Conservation (phyloP, 2,329 filamentous ascomycete species). For the Ascocoryne sarcoides region DNA sequence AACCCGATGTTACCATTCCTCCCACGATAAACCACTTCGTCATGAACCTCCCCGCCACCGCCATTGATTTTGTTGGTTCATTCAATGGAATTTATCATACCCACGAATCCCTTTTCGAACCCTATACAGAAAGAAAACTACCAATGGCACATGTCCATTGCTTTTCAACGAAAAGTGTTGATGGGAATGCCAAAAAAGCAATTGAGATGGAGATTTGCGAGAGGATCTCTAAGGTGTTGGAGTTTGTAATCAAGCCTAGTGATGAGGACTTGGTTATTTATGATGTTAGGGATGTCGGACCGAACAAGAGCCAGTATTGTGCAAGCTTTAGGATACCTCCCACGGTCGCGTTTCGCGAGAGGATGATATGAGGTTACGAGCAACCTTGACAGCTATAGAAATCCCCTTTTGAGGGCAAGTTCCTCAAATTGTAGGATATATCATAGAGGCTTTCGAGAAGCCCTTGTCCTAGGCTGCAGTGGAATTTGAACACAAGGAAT, state of each 20-base stretch:
- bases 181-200: conserved; percentile 55
- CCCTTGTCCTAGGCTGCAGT: too few species aligned
- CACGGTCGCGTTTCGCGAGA: conserved; percentile 63
- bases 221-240: conserved; percentile 46
- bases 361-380: conserved; percentile 4
- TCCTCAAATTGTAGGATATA: too few species aligned
- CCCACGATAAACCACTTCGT: conserved; percentile 83
- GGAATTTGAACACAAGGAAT: too few species aligned
- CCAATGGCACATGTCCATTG: conserved; percentile 92
- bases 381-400: neutral
- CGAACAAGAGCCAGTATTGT: conserved; percentile 95
- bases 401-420: too few species aligned
- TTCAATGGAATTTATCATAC: conserved; percentile 78
- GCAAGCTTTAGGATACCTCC: conserved; percentile 79
- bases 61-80: conserved; percentile 68
- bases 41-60: conserved; percentile 92
- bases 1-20: conserved; percentile 48
- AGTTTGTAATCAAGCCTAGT: conserved; percentile 32
- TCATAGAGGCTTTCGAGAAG: too few species aligned
- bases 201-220: conserved; percentile 60
- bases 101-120: conserved; percentile 55
- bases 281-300: conserved; percentile 79
- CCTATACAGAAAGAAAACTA: conserved; percentile 49
- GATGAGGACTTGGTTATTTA: conserved; percentile 46
- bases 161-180: conserved; percentile 75